These are phyloP conservation scores for Leptomonas seymouri DNA, from an alignment of 208 protist species.

Conservation along the genomic window DNA sequence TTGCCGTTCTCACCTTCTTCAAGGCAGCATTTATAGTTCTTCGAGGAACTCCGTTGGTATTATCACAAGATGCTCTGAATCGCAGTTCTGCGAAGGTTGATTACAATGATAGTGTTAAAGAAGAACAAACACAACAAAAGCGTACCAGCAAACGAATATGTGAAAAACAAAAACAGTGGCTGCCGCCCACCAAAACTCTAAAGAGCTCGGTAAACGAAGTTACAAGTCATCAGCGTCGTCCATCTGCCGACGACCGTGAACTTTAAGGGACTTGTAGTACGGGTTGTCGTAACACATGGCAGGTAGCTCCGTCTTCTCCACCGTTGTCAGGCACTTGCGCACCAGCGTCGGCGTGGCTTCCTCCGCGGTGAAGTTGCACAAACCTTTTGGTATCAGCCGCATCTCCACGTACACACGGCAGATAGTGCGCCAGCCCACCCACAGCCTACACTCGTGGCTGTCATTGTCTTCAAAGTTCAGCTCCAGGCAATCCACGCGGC, in stretches of 20 bases:
- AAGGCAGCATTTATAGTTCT: too few species aligned
- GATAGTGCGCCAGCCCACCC: conserved; percentile 34
- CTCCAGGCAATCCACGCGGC: conserved; percentile 28
- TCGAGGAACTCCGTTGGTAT: too few species aligned
- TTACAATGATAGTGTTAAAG: too few species aligned
- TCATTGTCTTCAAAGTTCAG: conserved; percentile 15
- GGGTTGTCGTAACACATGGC: conserved; percentile 25
- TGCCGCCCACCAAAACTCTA: too few species aligned
- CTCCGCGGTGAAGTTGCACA: conserved; percentile 20
- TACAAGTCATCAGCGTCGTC: conserved; percentile 18
- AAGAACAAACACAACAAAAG: too few species aligned
- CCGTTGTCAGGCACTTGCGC: conserved; percentile 28
- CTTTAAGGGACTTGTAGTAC: conserved; percentile 46
- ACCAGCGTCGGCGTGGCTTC: conserved; percentile 14
- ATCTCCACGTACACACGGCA: conserved; percentile 29
- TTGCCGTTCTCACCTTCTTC: too few species aligned
- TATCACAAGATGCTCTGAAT: too few species aligned
- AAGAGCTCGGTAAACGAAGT: too few species aligned
- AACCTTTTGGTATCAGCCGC: conserved; percentile 9
- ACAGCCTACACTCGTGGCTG: conserved; percentile 36
- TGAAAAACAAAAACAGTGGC: too few species aligned
- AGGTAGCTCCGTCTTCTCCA: conserved; percentile 29
- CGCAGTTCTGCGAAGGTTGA: too few species aligned
- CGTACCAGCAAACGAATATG: too few species aligned
- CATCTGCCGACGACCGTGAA: conserved; percentile 28